Evolutionary conservation across 2,329 filamentous ascomycete genomes (phyloP).

Genomic region (Zymoseptoria brevis): DNA sequence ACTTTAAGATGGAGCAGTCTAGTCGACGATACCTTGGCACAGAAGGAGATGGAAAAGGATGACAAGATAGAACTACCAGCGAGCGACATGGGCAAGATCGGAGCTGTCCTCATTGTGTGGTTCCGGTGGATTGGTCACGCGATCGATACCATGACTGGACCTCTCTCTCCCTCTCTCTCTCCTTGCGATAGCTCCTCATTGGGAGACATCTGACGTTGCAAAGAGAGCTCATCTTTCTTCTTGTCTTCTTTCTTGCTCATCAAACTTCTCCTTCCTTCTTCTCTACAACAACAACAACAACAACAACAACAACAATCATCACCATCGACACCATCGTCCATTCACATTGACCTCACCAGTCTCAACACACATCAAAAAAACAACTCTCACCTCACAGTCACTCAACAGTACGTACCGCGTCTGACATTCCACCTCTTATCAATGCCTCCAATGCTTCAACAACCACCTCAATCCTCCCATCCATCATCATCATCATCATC

Average conservation of each 20-base stretch:
- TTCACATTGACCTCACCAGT: background rate
- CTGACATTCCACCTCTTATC: background rate
- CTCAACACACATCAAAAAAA: background rate
- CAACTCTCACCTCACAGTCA: background rate
- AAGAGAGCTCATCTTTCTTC: background rate
- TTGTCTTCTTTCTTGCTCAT: background rate
- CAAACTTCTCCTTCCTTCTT: background rate
- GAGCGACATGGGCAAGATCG: background rate
- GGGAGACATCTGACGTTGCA: no score
- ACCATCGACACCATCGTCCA: background rate
- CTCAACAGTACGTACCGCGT: background rate
- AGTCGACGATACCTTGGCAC: background rate
- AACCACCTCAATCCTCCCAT: background rate
- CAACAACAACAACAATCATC: background rate
- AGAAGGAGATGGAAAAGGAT: background rate
- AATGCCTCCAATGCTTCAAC: background rate
- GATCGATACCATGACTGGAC: background rate
- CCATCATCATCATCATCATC: background rate
- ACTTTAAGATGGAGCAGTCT: background rate
- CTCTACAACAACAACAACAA: background rate
- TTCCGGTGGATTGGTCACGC: background rate
- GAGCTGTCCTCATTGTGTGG: background rate
- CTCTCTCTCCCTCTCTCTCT: background rate
- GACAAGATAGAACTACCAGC: no score
- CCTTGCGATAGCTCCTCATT: background rate